These are phyloP conservation scores for Irpex lacteus DNA, from an alignment of 1,284 basidiomycete species.

Conservation along the genomic window DNA sequence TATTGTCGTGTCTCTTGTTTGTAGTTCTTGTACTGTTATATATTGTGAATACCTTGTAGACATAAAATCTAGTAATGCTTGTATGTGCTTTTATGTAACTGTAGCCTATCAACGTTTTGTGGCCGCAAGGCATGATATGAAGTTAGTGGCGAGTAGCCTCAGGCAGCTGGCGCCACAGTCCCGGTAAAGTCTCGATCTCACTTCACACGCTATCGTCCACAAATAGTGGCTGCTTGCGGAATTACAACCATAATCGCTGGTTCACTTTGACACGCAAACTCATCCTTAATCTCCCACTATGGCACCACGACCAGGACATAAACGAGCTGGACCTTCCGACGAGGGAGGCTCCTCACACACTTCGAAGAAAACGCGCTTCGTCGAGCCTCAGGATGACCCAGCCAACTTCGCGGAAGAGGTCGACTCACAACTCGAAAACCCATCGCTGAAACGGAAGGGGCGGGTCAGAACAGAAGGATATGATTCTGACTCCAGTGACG, in stretches of 20 bases:
- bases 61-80: too few species aligned
- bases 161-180: neutral
- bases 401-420: conserved; percentile 73
- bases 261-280: too few species aligned
- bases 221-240: too few species aligned
- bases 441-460: conserved; percentile 55
- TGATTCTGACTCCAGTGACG: conserved; percentile 91
- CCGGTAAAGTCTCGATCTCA: neutral
- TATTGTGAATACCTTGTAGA: too few species aligned
- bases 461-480: conserved; percentile 86
- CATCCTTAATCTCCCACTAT: conserved; percentile 28
- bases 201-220: too few species aligned
- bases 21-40: too few species aligned
- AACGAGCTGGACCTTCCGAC: conserved; percentile 49
- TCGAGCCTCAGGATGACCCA: conserved; percentile 73
- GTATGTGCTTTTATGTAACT: too few species aligned
- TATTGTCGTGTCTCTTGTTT: too few species aligned
- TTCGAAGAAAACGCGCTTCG: conserved; percentile 78
- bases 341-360: conserved; percentile 32
- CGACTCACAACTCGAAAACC: conserved; percentile 67
- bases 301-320: conserved; percentile 49
- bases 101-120: too few species aligned
- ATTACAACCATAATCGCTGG: too few species aligned
- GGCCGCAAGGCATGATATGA: too few species aligned
- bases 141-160: too few species aligned